Percentiles rank a stretch among this genome's conserved stretches.
Conservation (phyloP, 1,284 basidiomycete species). For the Xerocomus cyaneibrunnescens region DNA sequence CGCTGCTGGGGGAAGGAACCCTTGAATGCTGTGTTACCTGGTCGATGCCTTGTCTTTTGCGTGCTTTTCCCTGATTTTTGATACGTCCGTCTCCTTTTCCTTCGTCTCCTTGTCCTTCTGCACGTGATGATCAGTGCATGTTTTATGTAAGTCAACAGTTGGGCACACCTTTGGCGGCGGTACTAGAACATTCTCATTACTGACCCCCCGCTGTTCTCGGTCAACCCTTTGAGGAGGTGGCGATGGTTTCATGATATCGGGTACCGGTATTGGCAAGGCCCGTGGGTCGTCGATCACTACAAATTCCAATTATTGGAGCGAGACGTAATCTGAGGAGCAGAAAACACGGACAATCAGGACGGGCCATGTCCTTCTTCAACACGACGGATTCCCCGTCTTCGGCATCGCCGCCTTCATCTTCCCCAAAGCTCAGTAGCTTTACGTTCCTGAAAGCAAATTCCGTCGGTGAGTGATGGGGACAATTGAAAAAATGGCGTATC, state of each 20-base stretch:
- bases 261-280: slow-evolving; percentile 24
- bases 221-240: slow-evolving; percentile 20
- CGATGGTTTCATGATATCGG: slow-evolving; percentile 19
- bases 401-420: slow-evolving; percentile 62
- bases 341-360: slow-evolving; percentile 71
- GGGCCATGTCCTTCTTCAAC: slow-evolving; percentile 73
- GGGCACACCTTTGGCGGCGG: slow-evolving; percentile 20
- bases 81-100: slow-evolving; percentile 52
- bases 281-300: slow-evolving; percentile 55
- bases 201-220: slow-evolving; percentile 6
- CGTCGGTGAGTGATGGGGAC: slow-evolving; percentile 3
- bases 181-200: background rate
- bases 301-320: slow-evolving; percentile 1
- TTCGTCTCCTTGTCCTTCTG: slow-evolving; percentile 39
- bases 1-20: background rate
- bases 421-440: slow-evolving; percentile 85
- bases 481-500: background rate
- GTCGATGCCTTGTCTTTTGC: slow-evolving; percentile 61
- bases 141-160: background rate
- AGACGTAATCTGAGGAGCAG: background rate
- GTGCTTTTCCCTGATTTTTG: slow-evolving; percentile 72
- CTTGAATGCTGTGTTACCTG: slow-evolving; percentile 39
- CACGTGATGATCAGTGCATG: background rate
- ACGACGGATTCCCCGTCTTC: slow-evolving; percentile 49
- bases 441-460: slow-evolving; percentile 62